Base-by-base conservation (phyloP, 257 asterid genomes). In the Ballota nigra region DNA sequence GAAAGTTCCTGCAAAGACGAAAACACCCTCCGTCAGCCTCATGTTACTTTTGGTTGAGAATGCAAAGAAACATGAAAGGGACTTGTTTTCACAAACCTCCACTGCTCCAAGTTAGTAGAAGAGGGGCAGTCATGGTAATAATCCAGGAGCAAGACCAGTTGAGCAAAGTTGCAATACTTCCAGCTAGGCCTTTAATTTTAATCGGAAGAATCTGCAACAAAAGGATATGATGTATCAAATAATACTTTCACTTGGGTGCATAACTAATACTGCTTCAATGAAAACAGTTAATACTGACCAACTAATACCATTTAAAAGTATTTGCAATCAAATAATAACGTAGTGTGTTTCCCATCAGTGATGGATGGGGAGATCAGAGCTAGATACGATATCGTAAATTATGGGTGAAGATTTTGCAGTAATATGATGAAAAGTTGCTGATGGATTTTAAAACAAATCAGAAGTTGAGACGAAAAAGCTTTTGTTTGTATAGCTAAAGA, bases 141-240 rank as follows among this genome's bases (percentile, higher is more conserved):
- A 82, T 78, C 92, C 96, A 91, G 18, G 96, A 83, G 72, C 22
- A 31, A 22, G 87, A 82, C 98, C 98, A 91, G 77, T 91, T 93
- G 60, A 52, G 66, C 79, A 93, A 78, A 10, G 98, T 93, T 18
- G 97, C 96, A 57, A 86, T 88, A 74, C 97, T 89, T 85, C 97
- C 98, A 16, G 91, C 97, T 38, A 91, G 84, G 23, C 97, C 90
- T 86, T 92, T 92, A 66, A 92, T 87, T 70, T 90, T 90, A 33
- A 85, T 75, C 0, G 98, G 98, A 57, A 90, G 94, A 84, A 92
- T 88, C 98, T 92, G 86, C 76, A 73, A 45, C 38, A 19, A 28
- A 9, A 2, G 10, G 0, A 56, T 28, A 41, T 5, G 33, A 62
- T 16, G 6, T 26, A 6, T 31, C 11, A 36, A 12, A 6, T 34